Conservation (phyloP, 164 flowering plant genomes). For the Aristolochia californica region DNA sequence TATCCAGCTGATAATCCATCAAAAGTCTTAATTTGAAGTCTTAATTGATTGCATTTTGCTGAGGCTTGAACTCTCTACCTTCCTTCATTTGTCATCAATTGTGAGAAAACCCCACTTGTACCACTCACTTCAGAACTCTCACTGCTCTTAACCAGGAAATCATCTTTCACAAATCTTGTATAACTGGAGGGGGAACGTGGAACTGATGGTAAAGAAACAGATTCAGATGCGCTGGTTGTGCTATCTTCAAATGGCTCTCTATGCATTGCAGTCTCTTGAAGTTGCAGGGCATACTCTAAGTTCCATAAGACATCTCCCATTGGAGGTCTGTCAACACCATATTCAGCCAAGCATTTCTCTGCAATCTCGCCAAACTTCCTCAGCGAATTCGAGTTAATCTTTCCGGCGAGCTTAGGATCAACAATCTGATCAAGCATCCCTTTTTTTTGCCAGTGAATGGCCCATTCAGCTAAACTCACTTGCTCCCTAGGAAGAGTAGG, state of each 20-base stretch:
- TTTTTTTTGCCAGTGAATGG: conserved; percentile 42
- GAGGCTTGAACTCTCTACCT: conserved; percentile 36
- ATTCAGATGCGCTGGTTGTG: conserved; percentile 8
- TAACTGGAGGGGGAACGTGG: conserved; percentile 14
- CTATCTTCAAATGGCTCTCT: conserved; percentile 19
- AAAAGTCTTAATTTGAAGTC: no score
- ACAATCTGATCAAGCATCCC: conserved; percentile 45
- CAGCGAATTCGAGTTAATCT: conserved; percentile 39
- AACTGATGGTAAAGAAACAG: conserved; percentile 12
- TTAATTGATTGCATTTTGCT: no score
- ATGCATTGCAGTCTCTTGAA: conserved; percentile 36
- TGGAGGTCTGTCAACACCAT: conserved; percentile 63
- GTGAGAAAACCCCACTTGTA: conserved; percentile 55
- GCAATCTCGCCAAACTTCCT: conserved; percentile 58
- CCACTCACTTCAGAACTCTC: conserved; percentile 22
- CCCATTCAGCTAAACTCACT: conserved; percentile 75
- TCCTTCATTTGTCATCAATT: conserved; percentile 53
- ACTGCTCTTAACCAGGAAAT: conserved; percentile 8
- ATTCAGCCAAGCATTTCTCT: conserved; percentile 70
- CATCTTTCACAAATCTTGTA: conserved; percentile 9
- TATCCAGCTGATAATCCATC: no score
- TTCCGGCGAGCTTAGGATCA: conserved; percentile 41
- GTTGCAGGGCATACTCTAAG: conserved; percentile 55
- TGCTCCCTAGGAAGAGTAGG: conserved; percentile 51
- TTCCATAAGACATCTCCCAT: conserved; percentile 88